Evolutionary conservation across 805 yeast species (phyloP), one percentile per base, ranked within the genome.

Genomic region (Starmerella gropengiesseri): DNA sequence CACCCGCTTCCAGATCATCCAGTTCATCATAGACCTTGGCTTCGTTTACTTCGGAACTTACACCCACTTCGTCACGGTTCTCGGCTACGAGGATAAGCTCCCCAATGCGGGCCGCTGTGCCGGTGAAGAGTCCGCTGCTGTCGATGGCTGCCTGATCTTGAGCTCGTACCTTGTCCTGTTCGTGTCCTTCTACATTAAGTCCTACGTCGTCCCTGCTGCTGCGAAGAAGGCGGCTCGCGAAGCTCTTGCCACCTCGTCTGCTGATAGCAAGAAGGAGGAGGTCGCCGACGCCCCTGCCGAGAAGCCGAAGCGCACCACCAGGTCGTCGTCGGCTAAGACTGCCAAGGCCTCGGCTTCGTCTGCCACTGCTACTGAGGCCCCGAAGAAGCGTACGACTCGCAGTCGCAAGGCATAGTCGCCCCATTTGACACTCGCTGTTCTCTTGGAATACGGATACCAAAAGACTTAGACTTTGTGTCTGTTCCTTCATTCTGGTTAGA

Each of bases 21-120:
- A 89, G 69, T 89, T 89, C 60, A 67, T 89, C 53, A 71, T 89
- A 59, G 98, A 89, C 64, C 74, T 89, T 59, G 76, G 71, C 32
- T 87, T 89, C 61, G 93, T 91, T 51, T 91, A 86, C 71, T 86
- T 83, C 64, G 95, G 95, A 40, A 81, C 94, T 43, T 89, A 84
- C 67, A 80, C 95, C 50, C 86, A 80, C 68, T 85, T 82, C 61
- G 87, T 91, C 30, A 69, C 69, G 61, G 72, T 70, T 47, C 85
- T 78, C 70, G 78, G 69, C 59, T 18, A 40, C 26, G 68, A 70
- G 41, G n/a, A n/a, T n/a, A 34, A 34, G 9, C 63, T 87, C 60
- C 95, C 95, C 46, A 75, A 82, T 66, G 60, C 60, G 62, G 89
- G 95, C 51, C 76, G 80, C 57, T 89, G 98, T 66, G 74, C 81